Conservation (phyloP, 2,329 filamentous ascomycete species). For the Teratosphaeria pseudoeucalypti region DNA sequence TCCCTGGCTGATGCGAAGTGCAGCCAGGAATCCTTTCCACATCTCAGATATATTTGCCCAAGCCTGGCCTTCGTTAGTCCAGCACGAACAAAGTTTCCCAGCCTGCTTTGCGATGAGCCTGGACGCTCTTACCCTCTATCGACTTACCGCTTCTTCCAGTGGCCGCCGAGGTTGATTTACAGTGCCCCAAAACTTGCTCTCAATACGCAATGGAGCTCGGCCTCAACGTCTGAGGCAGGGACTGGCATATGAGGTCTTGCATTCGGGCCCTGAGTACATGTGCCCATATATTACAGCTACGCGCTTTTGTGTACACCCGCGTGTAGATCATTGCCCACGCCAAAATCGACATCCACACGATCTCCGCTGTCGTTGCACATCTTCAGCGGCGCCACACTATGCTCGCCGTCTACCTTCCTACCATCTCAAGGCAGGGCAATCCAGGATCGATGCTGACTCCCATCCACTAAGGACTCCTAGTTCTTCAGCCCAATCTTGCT, state of each 20-base stretch:
- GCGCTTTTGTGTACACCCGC: constrained; percentile 1
- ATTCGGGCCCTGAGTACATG: constrained; percentile 1
- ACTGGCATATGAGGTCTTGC: constrained; percentile 2
- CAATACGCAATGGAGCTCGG: not conserved
- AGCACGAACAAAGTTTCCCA: too few relatives aligned
- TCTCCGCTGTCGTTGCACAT: not conserved
- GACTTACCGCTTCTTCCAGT: too few relatives aligned
- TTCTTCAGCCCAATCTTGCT: constrained; percentile 42
- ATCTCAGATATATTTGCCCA: too few relatives aligned
- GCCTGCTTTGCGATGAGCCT: too few relatives aligned
- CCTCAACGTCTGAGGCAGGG: not conserved
- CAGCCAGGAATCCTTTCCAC: not conserved
- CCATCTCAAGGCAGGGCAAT: not conserved
- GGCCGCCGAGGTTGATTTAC: too few relatives aligned
- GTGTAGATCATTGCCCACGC: not conserved
- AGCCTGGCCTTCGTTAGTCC: too few relatives aligned
- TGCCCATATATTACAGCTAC: not conserved
- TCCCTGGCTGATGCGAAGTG: not conserved
- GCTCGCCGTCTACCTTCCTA: not conserved
- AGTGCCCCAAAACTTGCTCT: not conserved
- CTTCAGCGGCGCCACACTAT: not conserved
- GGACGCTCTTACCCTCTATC: too few relatives aligned
- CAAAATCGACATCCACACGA: not conserved
- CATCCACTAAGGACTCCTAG: constrained; percentile 5
- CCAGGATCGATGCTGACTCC: not conserved